phyloP scores from a whole-genome alignment of 805 yeast species.

The Starmera caribaea region DNA sequence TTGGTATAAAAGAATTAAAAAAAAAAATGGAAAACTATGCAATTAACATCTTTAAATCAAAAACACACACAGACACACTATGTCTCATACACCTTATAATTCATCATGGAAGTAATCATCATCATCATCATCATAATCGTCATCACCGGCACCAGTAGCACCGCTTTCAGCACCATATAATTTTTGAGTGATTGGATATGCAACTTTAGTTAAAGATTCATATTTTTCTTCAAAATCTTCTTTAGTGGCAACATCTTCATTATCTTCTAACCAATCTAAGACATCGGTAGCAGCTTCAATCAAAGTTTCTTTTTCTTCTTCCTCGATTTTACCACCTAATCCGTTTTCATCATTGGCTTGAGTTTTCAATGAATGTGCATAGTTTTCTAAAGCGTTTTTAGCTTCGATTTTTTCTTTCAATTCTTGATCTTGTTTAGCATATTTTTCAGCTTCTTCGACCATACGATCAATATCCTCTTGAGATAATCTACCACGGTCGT shows the following conservation, averaged over 20 bases:
- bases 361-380: slow-evolving; percentile 74
- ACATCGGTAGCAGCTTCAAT: slow-evolving; percentile 83
- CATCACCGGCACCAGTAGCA: slow-evolving; percentile 37
- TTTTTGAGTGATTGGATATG: slow-evolving; percentile 89
- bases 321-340: slow-evolving; percentile 72
- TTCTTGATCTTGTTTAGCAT: slow-evolving; percentile 81
- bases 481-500: slow-evolving; percentile 89
- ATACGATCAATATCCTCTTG: slow-evolving; percentile 94
- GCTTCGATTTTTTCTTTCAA: slow-evolving; percentile 80
- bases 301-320: slow-evolving; percentile 85
- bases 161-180: slow-evolving; percentile 54
- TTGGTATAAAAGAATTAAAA: too few species aligned
- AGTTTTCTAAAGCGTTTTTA: slow-evolving; percentile 81
- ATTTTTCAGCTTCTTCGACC: slow-evolving; percentile 96
- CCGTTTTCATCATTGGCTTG: slow-evolving; percentile 47
- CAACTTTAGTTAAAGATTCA: slow-evolving; percentile 69
- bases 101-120: slow-evolving; percentile 61
- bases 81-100: slow-evolving; percentile 34
- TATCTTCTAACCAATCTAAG: slow-evolving; percentile 80
- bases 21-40: background rate
- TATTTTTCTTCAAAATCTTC: slow-evolving; percentile 93
- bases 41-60: background rate
- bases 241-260: slow-evolving; percentile 75
- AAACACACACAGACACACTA: background rate
- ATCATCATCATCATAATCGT: slow-evolving; percentile 46